A percentile compares a stretch with the other conserved stretches of the same genome.
Conservation (phyloP, 768 basidiomycete genomes). For the Leucocoprinus sp. region DNA sequence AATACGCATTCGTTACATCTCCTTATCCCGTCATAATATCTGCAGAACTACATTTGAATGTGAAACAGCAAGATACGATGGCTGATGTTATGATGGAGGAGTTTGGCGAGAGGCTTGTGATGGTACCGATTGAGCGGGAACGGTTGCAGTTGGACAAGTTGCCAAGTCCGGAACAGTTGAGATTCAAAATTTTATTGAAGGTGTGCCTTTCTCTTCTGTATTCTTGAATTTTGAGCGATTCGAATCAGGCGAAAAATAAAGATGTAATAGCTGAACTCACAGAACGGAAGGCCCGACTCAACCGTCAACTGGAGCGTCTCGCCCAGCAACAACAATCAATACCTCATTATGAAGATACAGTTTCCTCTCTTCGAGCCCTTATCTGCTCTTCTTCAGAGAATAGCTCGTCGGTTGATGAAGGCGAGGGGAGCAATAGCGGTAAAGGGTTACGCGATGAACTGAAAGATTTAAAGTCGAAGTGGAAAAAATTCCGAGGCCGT, state of each 20-base stretch:
- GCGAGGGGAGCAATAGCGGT: slow-evolving; percentile 9
- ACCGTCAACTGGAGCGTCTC: slow-evolving; percentile 37
- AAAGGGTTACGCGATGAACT: slow-evolving; percentile 14
- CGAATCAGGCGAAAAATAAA: slow-evolving; percentile 79
- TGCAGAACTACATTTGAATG: slow-evolving; percentile 81
- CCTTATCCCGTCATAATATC: slow-evolving; percentile 92
- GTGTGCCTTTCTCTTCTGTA: slow-evolving; percentile 25
- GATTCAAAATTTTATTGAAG: slow-evolving; percentile 77
- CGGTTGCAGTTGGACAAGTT: slow-evolving; percentile 40
- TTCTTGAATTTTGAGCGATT: not conserved
- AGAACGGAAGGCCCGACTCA: slow-evolving; percentile 70
- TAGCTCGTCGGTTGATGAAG: slow-evolving; percentile 12
- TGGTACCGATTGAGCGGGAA: slow-evolving; percentile 31
- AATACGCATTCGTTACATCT: slow-evolving; percentile 86
- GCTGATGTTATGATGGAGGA: slow-evolving; percentile 61
- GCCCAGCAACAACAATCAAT: slow-evolving; percentile 40
- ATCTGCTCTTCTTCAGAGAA: slow-evolving; percentile 16
- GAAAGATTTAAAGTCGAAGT: slow-evolving; percentile 20
- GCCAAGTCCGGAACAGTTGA: slow-evolving; percentile 82
- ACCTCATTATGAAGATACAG: slow-evolving; percentile 40
- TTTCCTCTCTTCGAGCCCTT: slow-evolving; percentile 10
- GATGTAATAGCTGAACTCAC: slow-evolving; percentile 75
- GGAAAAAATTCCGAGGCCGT: slow-evolving; percentile 22
- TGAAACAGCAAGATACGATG: slow-evolving; percentile 73
- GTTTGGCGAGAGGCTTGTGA: slow-evolving; percentile 35